Percentiles rank a stretch among this genome's conserved stretches.
These are phyloP conservation scores for Fusarium sp. DNA, from an alignment of 2,329 filamentous ascomycete genomes.

Conservation along the genomic window DNA sequence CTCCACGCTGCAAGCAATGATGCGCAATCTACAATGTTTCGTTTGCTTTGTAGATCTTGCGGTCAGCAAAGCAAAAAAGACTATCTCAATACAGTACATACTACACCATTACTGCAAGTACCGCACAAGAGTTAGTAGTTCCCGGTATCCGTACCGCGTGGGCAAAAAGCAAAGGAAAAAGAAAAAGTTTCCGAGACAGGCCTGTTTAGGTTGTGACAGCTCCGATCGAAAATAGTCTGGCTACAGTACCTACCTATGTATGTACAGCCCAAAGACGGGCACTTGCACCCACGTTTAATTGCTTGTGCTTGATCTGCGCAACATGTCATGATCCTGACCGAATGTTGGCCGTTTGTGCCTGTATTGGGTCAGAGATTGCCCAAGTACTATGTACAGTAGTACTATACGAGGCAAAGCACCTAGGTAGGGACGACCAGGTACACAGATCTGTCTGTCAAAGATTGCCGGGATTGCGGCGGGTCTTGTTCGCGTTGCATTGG, in stretches of 20 bases:
- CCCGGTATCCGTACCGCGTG: neutral
- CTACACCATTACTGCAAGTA: neutral
- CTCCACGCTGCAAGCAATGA: constrained; percentile 26
- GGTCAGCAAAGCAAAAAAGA: constrained; percentile 14
- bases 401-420: constrained; percentile 11
- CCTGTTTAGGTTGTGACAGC: constrained; percentile 24
- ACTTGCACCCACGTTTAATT: constrained; percentile 11
- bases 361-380: constrained; percentile 11
- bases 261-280: neutral
- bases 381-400: neutral
- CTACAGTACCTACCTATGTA: neutral
- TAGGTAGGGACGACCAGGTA: constrained; percentile 13
- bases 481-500: constrained; percentile 2
- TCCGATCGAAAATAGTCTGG: neutral
- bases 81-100: neutral
- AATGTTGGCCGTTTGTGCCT: constrained; percentile 5
- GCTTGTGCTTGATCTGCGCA: constrained; percentile 18
- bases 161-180: constrained; percentile 21
- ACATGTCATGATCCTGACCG: constrained; percentile 22
- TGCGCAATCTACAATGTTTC: constrained; percentile 18
- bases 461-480: constrained; percentile 23
- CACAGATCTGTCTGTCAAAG: constrained; percentile 25
- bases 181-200: constrained; percentile 19
- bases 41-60: constrained; percentile 25
- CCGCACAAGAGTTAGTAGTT: neutral